Percentiles rank a stretch among this genome's conserved stretches.
Conservation (phyloP, 345 rosid genomes). For the Heritiera fomes region DNA sequence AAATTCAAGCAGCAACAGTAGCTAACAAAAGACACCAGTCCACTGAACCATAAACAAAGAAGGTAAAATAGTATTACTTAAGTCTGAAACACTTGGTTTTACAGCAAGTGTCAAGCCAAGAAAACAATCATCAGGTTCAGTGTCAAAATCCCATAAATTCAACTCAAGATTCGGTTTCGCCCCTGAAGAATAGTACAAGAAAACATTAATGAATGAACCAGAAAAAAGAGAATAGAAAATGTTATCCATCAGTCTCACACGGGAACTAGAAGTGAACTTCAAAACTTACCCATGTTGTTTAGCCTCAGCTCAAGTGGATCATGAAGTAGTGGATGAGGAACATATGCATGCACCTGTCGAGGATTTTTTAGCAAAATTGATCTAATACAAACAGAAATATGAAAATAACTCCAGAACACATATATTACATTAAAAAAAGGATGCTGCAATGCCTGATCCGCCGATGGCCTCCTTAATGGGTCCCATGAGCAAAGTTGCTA, state of each 20-base stretch:
- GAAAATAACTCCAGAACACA: constrained; percentile 22
- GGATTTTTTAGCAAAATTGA: constrained; percentile 27
- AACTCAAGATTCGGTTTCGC: constrained; percentile 90
- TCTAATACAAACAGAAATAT: constrained; percentile 18
- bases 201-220: constrained; percentile 2
- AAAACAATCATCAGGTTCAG: constrained; percentile 82
- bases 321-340: constrained; percentile 55
- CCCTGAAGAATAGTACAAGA: constrained; percentile 40
- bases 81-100: constrained; percentile 72
- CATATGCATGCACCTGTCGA: constrained; percentile 56
- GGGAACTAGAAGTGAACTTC: constrained; percentile 2
- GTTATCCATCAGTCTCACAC: background rate
- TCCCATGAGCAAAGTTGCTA: constrained; percentile 93
- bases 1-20: background rate
- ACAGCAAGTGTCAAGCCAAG: constrained; percentile 90
- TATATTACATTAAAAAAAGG: constrained; percentile 81
- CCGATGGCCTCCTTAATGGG: constrained; percentile 84
- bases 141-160: constrained; percentile 86
- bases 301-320: constrained; percentile 81
- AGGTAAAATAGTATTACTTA: constrained; percentile 44
- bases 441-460: constrained; percentile 83
- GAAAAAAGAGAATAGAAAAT: constrained; percentile 11
- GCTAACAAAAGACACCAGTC: background rate
- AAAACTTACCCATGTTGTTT: constrained; percentile 62
- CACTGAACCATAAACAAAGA: background rate